Conservation (phyloP, 331 rosid species). For the Malus hybrid region DNA sequence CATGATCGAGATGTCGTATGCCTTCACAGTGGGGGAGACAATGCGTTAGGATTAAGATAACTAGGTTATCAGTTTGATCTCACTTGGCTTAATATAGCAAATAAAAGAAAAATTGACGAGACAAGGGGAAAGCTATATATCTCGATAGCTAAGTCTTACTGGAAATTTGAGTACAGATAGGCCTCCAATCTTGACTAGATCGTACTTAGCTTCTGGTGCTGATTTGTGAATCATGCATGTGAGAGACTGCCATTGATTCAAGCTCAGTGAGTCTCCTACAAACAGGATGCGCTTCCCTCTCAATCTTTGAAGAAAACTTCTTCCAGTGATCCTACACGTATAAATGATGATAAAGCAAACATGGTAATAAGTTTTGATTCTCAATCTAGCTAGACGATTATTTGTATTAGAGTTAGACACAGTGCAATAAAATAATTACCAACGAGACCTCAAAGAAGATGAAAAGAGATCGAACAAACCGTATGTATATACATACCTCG, state of each 20-base stretch:
- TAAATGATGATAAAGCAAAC: not conserved
- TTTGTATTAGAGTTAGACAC: not conserved
- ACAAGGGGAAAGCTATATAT: no score
- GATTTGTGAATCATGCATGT: constrained; percentile 50
- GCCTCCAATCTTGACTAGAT: not conserved
- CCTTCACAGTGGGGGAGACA: constrained; percentile 15
- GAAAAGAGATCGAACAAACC: no score
- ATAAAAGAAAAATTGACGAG: no score
- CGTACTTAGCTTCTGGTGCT: constrained; percentile 24
- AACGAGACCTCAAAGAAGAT: not conserved
- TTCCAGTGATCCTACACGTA: constrained; percentile 41
- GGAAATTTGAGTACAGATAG: constrained; percentile 19
- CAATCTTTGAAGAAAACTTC: constrained; percentile 28
- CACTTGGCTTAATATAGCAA: no score
- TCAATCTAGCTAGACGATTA: no score
- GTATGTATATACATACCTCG: constrained; percentile 34
- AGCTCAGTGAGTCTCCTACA: constrained; percentile 63
- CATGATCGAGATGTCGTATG: constrained; percentile 27
- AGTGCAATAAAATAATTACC: not conserved
- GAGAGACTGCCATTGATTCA: constrained; percentile 63
- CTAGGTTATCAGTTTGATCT: not conserved
- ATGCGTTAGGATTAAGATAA: not conserved
- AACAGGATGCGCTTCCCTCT: constrained; percentile 66
- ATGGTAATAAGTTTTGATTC: not conserved
- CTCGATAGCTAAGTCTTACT: constrained; percentile 12